Evolutionary conservation across 257 asterid species (phyloP).

Genomic region (Jacaranda mimosifolia): DNA sequence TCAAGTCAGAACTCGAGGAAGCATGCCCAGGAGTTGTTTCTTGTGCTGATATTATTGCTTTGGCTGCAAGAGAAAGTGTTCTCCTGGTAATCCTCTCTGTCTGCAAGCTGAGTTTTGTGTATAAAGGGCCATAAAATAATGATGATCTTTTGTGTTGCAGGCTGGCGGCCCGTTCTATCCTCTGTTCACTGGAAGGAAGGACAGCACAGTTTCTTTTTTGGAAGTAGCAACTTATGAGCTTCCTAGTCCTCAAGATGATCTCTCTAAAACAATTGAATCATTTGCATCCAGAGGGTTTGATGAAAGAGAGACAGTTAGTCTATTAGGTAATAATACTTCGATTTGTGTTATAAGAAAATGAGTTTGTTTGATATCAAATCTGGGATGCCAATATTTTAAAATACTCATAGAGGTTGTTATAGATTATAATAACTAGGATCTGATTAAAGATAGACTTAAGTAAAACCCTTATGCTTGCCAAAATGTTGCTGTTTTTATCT

Average conservation of each 20-base stretch:
- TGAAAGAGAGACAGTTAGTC: slow-evolving; percentile 63
- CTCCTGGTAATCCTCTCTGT: slow-evolving; percentile 53
- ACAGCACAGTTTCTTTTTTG: slow-evolving; percentile 51
- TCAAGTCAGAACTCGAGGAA: slow-evolving; percentile 66
- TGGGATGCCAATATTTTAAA: background rate
- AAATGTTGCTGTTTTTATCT: background rate
- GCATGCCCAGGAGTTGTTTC: slow-evolving; percentile 82
- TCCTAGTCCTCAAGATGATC: slow-evolving; percentile 67
- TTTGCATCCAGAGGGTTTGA: slow-evolving; percentile 75
- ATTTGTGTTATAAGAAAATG: background rate
- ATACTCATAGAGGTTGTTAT: background rate
- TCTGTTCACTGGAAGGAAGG: slow-evolving; percentile 72
- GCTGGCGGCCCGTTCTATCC: slow-evolving; percentile 91
- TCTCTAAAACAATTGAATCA: slow-evolving; percentile 33
- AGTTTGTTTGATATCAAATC: slow-evolving; percentile 1
- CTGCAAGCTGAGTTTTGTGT: background rate
- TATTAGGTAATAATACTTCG: slow-evolving; percentile 57
- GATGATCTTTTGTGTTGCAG: slow-evolving; percentile 51
- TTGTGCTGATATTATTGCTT: slow-evolving; percentile 75
- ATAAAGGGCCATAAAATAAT: background rate
- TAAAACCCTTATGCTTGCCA: background rate
- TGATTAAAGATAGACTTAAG: background rate
- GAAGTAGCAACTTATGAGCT: slow-evolving; percentile 53
- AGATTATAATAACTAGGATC: background rate
- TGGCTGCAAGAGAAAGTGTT: slow-evolving; percentile 87